Evolutionary conservation across 371 early-diverging fungal species (phyloP).

Genomic region (Agmasoma carcini): DNA sequence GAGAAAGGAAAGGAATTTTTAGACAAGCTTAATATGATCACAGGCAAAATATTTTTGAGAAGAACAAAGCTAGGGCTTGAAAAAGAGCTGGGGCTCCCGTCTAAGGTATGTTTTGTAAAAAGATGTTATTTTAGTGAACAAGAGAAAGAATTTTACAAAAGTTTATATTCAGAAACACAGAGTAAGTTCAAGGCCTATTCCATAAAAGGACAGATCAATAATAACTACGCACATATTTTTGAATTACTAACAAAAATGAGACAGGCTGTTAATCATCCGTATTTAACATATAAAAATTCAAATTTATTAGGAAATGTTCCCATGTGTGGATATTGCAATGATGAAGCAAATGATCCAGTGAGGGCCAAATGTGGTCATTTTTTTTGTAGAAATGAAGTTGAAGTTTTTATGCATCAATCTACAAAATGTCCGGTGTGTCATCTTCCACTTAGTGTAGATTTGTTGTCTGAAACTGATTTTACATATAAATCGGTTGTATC

Average conservation of each 20-base stretch:
- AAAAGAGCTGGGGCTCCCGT: slow-evolving; percentile 75
- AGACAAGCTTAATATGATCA: slow-evolving; percentile 60
- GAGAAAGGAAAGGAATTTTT: slow-evolving; percentile 60
- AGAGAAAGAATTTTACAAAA: slow-evolving; percentile 75
- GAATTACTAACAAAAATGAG: slow-evolving; percentile 55
- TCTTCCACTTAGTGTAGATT: slow-evolving; percentile 62
- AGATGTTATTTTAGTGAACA: slow-evolving; percentile 70
- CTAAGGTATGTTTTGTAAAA: slow-evolving; percentile 62
- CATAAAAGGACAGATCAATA: slow-evolving; percentile 65
- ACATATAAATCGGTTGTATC: slow-evolving; percentile 1
- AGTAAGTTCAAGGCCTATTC: slow-evolving; percentile 65
- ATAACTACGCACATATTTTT: slow-evolving; percentile 76
- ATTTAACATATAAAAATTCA: slow-evolving; percentile 56
- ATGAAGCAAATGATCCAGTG: slow-evolving; percentile 71
- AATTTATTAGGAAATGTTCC: slow-evolving; percentile 52
- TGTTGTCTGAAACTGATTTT: slow-evolving; percentile 56
- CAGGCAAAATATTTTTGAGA: slow-evolving; percentile 75
- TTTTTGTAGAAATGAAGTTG: slow-evolving; percentile 60
- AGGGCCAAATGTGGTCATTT: slow-evolving; percentile 73
- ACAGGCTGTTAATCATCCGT: slow-evolving; percentile 71
- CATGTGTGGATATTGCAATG: slow-evolving; percentile 75
- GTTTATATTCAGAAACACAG: slow-evolving; percentile 61
- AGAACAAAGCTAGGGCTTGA: slow-evolving; percentile 74
- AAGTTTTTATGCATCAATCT: slow-evolving; percentile 10
- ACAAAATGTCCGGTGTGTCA: slow-evolving; percentile 71